These are phyloP conservation scores for Lagenidium sp. DNA, from an alignment of 352 stramenopile genomes.

Conservation along the genomic window DNA sequence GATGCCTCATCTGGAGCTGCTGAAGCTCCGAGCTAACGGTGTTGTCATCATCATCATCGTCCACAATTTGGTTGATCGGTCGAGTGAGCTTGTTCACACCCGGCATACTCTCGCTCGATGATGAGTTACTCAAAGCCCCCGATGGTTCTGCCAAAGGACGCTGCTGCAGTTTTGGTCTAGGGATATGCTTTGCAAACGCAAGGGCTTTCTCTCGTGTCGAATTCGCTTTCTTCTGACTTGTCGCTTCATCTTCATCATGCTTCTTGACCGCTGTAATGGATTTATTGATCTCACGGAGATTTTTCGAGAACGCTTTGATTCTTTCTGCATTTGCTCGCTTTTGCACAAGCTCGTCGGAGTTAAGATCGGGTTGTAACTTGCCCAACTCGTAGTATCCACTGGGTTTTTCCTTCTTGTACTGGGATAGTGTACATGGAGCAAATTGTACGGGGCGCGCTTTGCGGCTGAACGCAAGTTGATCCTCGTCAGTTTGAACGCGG, in stretches of 20 bases:
- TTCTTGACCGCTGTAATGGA: constrained; percentile 22
- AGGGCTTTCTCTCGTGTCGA: constrained; percentile 67
- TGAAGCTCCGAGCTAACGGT: constrained; percentile 51
- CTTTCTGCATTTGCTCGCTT: constrained; percentile 72
- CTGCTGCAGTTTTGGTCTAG: constrained; percentile 41
- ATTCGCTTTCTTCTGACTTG: constrained; percentile 25
- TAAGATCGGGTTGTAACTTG: constrained; percentile 85
- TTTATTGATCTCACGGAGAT: constrained; percentile 72
- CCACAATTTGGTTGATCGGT: constrained; percentile 41
- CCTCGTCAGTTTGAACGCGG: constrained; percentile 39
- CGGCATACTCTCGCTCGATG: constrained; percentile 12
- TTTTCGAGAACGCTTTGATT: constrained; percentile 81
- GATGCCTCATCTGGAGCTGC: constrained; percentile 60
- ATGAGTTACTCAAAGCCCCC: constrained; percentile 3
- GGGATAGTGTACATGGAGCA: constrained; percentile 72
- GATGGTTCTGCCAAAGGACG: constrained; percentile 12
- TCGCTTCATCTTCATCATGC: constrained; percentile 2
- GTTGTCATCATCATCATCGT: constrained; percentile 53
- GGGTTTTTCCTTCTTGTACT: constrained; percentile 85
- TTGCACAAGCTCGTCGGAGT: constrained; percentile 65
- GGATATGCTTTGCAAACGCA: constrained; percentile 73
- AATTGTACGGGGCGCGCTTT: constrained; percentile 69
- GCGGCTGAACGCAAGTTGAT: constrained; percentile 72
- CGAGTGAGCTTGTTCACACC: constrained; percentile 13
- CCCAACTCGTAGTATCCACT: constrained; percentile 81